Conservation (phyloP, 495 filamentous ascomycete genomes). For the Neurospora sp. region DNA sequence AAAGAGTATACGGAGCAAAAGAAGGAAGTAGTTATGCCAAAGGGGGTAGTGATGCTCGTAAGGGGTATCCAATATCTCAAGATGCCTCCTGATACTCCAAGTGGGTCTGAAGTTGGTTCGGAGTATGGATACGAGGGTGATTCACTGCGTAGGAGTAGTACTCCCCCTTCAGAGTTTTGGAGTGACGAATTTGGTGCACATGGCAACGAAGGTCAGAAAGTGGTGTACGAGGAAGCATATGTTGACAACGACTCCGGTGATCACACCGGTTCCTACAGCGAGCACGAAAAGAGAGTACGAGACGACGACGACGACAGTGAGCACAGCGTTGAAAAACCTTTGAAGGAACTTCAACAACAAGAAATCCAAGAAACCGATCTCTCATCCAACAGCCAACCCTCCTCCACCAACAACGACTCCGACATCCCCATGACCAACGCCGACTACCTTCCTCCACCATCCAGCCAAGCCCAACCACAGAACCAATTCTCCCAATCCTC, state of each 20-base stretch:
- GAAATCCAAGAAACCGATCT: not conserved
- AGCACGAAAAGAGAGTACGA: not conserved
- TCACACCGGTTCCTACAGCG: not conserved
- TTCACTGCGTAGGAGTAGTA: not conserved
- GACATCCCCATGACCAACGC: not conserved
- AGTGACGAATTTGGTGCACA: not conserved
- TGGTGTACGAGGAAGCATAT: not conserved
- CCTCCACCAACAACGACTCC: not conserved
- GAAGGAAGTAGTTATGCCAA: not conserved
- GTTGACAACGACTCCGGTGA: no score
- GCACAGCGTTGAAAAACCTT: not conserved
- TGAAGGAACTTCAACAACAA: not conserved
- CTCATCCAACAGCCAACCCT: not conserved
- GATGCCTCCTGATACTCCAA: not conserved
- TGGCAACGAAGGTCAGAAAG: not conserved
- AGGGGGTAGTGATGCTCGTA: not conserved
- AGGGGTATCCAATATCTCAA: not conserved
- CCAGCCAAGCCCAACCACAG: no score
- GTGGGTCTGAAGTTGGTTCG: not conserved
- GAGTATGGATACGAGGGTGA: not conserved
- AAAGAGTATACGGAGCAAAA: not conserved
- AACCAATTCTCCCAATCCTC: no score
- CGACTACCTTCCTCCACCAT: not conserved
- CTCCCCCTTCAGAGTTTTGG: not conserved
- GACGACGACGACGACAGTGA: not conserved